A percentile compares a stretch with the other conserved stretches of the same genome.
These are phyloP conservation scores for Wickerhamiella brachini DNA, from an alignment of 805 yeast species.

Conservation along the genomic window DNA sequence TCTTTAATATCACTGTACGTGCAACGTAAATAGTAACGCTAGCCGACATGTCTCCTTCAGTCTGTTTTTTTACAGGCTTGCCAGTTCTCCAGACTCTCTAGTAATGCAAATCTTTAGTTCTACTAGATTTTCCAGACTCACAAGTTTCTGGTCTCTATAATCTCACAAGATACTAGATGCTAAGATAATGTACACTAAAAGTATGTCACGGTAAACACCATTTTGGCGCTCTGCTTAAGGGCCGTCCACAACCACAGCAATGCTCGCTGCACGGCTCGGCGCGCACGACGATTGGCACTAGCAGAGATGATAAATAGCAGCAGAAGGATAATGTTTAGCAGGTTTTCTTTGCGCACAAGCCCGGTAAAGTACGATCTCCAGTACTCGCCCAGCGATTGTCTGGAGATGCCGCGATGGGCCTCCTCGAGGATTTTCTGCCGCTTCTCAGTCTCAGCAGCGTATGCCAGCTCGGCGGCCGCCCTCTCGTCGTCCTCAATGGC, in stretches of 20 bases:
- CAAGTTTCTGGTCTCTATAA: no score
- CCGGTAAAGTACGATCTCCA: slow-evolving; percentile 9
- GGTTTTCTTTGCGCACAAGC: slow-evolving; percentile 10
- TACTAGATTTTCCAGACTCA: no score
- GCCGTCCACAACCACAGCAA: slow-evolving; percentile 10
- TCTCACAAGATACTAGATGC: no score
- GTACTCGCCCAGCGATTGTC: neutral
- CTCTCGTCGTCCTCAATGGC: neutral
- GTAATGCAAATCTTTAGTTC: no score
- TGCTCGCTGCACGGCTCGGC: slow-evolving; percentile 1
- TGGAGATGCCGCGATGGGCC: neutral
- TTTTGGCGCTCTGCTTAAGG: slow-evolving; percentile 3
- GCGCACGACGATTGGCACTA: slow-evolving; percentile 3
- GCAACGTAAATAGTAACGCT: neutral
- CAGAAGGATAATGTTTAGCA: slow-evolving; percentile 6
- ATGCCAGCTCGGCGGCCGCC: neutral
- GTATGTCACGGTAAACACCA: slow-evolving; percentile 14
- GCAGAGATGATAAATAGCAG: slow-evolving; percentile 5
- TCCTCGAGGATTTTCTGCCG: neutral
- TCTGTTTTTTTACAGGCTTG: no score
- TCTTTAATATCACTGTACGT: neutral
- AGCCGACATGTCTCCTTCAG: neutral
- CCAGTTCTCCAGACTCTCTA: no score
- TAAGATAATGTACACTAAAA: slow-evolving; percentile 3
- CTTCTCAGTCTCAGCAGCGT: neutral